Evolutionary conservation across 169 alveolate genomes (phyloP).

Genomic region (Plasmodium vivax): DNA sequence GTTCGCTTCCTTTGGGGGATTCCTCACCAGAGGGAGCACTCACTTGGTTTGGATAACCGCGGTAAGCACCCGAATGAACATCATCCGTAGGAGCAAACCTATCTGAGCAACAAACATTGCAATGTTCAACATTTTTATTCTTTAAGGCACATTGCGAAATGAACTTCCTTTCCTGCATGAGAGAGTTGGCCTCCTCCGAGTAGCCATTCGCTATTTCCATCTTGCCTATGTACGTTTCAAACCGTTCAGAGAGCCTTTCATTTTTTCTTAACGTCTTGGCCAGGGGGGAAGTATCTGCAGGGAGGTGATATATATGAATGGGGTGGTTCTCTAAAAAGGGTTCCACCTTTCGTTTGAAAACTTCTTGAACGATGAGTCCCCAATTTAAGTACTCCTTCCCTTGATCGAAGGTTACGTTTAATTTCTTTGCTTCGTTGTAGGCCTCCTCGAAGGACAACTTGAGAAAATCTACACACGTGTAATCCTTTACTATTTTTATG

Average conservation of each 20-base stretch:
- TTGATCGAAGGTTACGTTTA: conserved; percentile 46
- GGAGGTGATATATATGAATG: conserved; percentile 65
- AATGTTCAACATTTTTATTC: conserved; percentile 1
- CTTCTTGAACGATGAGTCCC: conserved; percentile 76
- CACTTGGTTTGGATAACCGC: conserved; percentile 81
- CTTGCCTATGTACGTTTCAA: conserved; percentile 93
- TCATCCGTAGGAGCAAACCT: background rate
- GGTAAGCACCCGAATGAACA: background rate
- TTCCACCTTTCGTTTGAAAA: conserved; percentile 76
- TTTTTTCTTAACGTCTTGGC: conserved; percentile 60
- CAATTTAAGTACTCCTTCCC: conserved; percentile 47
- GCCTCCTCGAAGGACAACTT: conserved; percentile 69
- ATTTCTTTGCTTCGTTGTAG: conserved; percentile 50
- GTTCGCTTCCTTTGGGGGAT: background rate
- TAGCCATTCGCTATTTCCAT: conserved; percentile 94
- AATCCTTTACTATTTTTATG: conserved; percentile 36
- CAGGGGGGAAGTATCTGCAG: conserved; percentile 60
- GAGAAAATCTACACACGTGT: conserved; percentile 19
- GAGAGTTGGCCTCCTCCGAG: conserved; percentile 95
- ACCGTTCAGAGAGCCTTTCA: conserved; percentile 90
- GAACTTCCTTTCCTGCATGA: conserved; percentile 91
- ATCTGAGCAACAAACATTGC: background rate
- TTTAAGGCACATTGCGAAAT: conserved; percentile 56
- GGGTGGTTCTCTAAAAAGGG: conserved; percentile 34
- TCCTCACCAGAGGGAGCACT: conserved; percentile 38